These are phyloP conservation scores for Cryptosporidium sp. DNA, from an alignment of 169 alveolate species.

Conservation along the genomic window DNA sequence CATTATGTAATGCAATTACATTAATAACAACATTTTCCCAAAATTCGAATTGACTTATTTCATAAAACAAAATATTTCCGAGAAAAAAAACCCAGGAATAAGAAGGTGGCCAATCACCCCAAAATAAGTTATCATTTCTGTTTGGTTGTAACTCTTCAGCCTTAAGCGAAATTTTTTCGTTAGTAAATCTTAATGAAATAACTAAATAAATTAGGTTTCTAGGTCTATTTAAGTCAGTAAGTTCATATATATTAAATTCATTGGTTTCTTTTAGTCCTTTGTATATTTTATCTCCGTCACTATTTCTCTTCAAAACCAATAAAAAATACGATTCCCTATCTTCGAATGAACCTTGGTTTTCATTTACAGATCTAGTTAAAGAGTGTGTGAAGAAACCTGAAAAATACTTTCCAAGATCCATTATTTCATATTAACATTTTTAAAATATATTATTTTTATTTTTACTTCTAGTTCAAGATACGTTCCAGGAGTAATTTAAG, in stretches of 20 bases:
- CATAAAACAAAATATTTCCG: constrained; percentile 47
- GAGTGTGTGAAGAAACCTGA: constrained; percentile 66
- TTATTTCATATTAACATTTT: constrained; percentile 26
- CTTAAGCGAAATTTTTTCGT: constrained; percentile 42
- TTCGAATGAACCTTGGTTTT: constrained; percentile 61
- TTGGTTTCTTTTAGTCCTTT: constrained; percentile 36
- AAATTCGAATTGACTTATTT: constrained; percentile 16
- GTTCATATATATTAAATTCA: constrained; percentile 55
- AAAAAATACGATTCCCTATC: constrained; percentile 74
- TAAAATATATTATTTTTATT: not conserved
- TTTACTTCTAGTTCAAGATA: not conserved
- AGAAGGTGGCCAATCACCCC: constrained; percentile 77
- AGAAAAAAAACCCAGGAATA: constrained; percentile 69
- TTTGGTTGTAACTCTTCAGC: constrained; percentile 70
- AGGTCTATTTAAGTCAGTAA: constrained; percentile 14
- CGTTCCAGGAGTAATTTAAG: not conserved
- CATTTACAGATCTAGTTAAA: constrained; percentile 62
- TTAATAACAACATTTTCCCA: constrained; percentile 47
- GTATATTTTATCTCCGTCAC: constrained; percentile 29
- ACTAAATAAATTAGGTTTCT: constrained; percentile 32
- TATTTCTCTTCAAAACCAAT: constrained; percentile 28
- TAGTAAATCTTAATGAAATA: constrained; percentile 41
- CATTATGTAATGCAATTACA: constrained; percentile 61
- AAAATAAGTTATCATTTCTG: constrained; percentile 42
- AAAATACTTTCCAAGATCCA: constrained; percentile 61